These are phyloP conservation scores for Exophiala mesophila DNA, from an alignment of 2,329 filamentous ascomycete genomes.

Conservation along the genomic window DNA sequence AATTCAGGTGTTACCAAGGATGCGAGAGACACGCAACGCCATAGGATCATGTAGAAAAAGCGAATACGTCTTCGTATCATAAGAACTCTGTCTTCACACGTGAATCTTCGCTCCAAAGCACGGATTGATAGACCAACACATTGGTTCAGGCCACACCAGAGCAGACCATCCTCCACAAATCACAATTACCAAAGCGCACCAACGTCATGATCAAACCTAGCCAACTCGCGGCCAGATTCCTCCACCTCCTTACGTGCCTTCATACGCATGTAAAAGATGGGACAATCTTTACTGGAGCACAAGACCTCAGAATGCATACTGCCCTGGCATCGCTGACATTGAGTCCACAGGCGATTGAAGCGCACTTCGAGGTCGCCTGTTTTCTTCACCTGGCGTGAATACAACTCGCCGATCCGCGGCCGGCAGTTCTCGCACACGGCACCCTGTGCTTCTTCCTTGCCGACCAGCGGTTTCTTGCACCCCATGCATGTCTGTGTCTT, in stretches of 20 bases:
- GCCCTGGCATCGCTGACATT: conserved; percentile 95
- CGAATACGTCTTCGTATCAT: neutral
- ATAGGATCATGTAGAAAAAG: neutral
- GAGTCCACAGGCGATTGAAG: conserved; percentile 92
- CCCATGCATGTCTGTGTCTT: conserved; percentile 98
- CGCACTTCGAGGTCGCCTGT: conserved; percentile 88
- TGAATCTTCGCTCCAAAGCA: too few relatives aligned
- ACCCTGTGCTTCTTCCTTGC: conserved; percentile 71
- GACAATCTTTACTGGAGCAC: conserved; percentile 91
- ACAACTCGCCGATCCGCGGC: conserved; percentile 82
- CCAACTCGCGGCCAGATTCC: conserved; percentile 84
- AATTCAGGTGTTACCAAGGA: too few relatives aligned
- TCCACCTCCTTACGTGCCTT: conserved; percentile 99
- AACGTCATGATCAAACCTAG: conserved; percentile 81
- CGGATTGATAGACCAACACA: too few relatives aligned
- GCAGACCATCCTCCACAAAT: neutral
- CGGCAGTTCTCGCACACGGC: conserved; percentile 86
- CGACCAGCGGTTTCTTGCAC: conserved; percentile 90
- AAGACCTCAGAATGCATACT: conserved; percentile 99
- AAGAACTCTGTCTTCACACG: too few relatives aligned
- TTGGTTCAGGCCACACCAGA: too few relatives aligned
- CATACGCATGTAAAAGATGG: conserved; percentile 99
- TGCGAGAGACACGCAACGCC: too few relatives aligned
- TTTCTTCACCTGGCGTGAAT: conserved; percentile 82
- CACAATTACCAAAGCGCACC: conserved; percentile 38